Conservation (phyloP, 2,329 filamentous ascomycete genomes). For the Diaporthe caulivora region DNA sequence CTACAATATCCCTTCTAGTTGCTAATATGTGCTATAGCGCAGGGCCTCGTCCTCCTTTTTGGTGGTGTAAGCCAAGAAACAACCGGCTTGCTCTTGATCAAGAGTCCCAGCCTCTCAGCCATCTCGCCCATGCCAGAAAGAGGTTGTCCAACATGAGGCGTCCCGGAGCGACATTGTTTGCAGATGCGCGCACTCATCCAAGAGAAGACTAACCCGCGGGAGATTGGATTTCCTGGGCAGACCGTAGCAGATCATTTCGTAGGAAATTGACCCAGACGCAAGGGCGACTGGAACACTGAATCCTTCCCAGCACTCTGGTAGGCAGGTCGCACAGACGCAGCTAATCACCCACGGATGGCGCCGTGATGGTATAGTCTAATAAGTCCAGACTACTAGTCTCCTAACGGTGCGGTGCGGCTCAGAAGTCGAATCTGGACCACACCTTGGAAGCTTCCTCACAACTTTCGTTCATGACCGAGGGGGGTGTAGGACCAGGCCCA, state of each 20-base stretch:
- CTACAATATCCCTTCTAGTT: neutral
- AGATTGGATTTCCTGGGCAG: too few relatives aligned
- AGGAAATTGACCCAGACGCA: neutral
- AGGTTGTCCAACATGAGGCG: neutral
- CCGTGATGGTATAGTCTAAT: neutral
- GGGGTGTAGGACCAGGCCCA: neutral
- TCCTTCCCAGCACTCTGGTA: slow-evolving; percentile 6
- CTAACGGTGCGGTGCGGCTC: neutral
- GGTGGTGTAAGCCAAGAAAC: neutral
- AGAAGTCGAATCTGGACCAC: neutral
- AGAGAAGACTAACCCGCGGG: too few relatives aligned
- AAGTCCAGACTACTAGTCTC: neutral
- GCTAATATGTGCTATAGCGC: neutral
- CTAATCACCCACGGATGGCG: neutral
- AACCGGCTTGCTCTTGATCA: neutral
- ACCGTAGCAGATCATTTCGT: neutral
- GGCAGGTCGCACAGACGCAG: slow-evolving; percentile 14
- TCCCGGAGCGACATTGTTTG: neutral
- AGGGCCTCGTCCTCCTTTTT: too few relatives aligned
- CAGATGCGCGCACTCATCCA: too few relatives aligned
- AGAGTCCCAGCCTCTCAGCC: neutral
- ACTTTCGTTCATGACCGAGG: slow-evolving; percentile 1
- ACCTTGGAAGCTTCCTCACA: neutral
- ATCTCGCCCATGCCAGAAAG: neutral
- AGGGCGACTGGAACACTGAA: neutral